Evolutionary conservation across 495 filamentous ascomycete species (phyloP).

Genomic region (Penicillium macrosclerotiorum): DNA sequence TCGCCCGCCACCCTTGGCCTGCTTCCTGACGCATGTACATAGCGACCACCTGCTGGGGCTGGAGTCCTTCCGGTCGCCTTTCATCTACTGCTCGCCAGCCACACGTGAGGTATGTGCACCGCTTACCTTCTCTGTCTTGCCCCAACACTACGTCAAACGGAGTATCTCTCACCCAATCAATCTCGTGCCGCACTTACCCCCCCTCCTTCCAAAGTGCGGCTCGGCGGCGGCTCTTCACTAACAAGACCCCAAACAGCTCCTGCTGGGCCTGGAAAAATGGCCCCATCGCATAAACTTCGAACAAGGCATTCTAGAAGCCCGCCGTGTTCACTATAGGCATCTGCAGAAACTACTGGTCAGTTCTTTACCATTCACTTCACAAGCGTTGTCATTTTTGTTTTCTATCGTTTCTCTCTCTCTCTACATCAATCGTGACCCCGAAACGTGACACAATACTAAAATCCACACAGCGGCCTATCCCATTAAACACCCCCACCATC

Average conservation of each 20-base stretch:
- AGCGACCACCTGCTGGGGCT: slow-evolving; percentile 86
- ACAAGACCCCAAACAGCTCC: slow-evolving; percentile 35
- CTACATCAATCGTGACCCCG: too few relatives aligned
- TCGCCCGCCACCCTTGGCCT: slow-evolving; percentile 66
- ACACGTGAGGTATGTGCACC: slow-evolving; percentile 63
- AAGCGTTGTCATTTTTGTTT: too few relatives aligned
- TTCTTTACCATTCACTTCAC: not conserved
- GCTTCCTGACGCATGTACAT: slow-evolving; percentile 91
- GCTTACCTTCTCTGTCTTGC: not conserved
- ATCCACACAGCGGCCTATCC: slow-evolving; percentile 65
- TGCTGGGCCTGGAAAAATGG: slow-evolving; percentile 73
- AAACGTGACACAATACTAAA: not conserved
- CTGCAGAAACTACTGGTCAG: slow-evolving; percentile 64
- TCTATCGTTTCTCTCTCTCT: too few relatives aligned
- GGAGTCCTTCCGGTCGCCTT: slow-evolving; percentile 71
- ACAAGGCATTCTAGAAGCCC: slow-evolving; percentile 71
- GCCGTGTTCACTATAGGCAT: slow-evolving; percentile 69
- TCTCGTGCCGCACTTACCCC: too few relatives aligned
- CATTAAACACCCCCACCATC: slow-evolving; percentile 74
- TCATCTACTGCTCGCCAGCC: slow-evolving; percentile 85
- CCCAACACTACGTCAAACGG: not conserved
- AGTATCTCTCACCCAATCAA: too few relatives aligned
- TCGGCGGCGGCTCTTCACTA: too few relatives aligned
- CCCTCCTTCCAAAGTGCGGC: too few relatives aligned
- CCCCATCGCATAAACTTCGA: slow-evolving; percentile 77